These are phyloP conservation scores for Coelastrella sp. DNA, from an alignment of 139 green algal genomes.

Conservation along the genomic window DNA sequence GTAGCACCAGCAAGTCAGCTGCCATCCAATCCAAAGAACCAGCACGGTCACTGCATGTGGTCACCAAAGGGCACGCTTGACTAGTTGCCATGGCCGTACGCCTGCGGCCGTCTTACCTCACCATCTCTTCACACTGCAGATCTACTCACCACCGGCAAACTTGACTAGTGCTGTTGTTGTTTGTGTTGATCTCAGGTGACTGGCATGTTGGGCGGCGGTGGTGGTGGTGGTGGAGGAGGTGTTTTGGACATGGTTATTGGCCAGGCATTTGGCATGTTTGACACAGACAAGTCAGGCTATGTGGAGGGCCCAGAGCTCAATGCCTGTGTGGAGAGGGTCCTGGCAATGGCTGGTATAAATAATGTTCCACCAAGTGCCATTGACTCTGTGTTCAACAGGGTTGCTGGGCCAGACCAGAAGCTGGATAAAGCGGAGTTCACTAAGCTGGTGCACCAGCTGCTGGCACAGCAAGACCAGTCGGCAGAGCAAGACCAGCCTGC, in stretches of 20 bases:
- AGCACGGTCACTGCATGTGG: no score
- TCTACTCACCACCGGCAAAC: no score
- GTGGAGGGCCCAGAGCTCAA: constrained; percentile 22
- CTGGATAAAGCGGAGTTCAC: constrained; percentile 36
- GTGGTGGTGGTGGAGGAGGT: not conserved
- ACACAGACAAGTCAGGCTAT: constrained; percentile 13
- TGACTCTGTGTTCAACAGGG: constrained; percentile 12
- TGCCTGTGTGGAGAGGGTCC: constrained; percentile 7
- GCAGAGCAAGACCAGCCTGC: not conserved
- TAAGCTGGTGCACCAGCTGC: constrained; percentile 10
- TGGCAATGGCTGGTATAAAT: not conserved
- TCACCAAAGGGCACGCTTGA: no score
- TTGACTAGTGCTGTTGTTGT: no score
- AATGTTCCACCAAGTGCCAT: not conserved
- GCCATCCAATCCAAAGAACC: no score
- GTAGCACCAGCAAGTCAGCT: no score
- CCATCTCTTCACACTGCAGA: no score
- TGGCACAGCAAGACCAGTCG: not conserved
- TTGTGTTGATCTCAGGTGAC: not conserved
- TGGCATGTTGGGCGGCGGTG: not conserved
- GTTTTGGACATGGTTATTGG: not conserved
- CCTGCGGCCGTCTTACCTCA: no score
- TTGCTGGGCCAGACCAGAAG: constrained; percentile 26
- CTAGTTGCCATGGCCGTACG: no score
- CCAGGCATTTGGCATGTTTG: constrained; percentile 10